Base-by-base conservation (phyloP, 176 grass and related monocot genomes). In the Aegilops speltoides region DNA sequence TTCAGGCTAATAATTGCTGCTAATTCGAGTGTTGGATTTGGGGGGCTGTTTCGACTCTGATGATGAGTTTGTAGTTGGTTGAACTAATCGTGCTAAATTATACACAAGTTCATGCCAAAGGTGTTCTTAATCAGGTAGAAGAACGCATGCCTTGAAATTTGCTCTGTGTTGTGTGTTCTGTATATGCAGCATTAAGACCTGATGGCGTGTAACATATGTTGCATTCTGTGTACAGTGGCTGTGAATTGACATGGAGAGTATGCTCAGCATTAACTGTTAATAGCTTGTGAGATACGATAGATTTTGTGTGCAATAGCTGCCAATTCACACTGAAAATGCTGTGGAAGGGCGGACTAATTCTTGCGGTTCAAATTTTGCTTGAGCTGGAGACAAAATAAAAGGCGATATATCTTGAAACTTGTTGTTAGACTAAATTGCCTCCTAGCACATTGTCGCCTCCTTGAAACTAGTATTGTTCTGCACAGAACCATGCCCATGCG, bases 301-400 rank as follows among this genome's bases (percentile, higher is more conserved):
- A 46, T 79, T n/a, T 40, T 86, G 31, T 17, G 40, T 17, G n/a
- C 40, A 38, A 57, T 40, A 79, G 8, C 25, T 79, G 24, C 19
- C n/a, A 87, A 79, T 57, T 74, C 20, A 74, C 46, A 87, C 31
- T 10, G 5, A 28, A 70, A 88, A 34, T 34, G 22, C 43, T 46
- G 45, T 76, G 48, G 4, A 80, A 80, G 76, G 0, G 0, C 1
- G 0, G 36, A 7, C 2, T 38, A 37, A 6, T 45, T 81, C 14
- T 60, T 46, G 43, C 12, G 3, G 43, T 68, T 67, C 60, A 68
- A 64, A 72, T 83, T 3, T 69, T 22, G 4, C 28, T 69, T 69
- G 61, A 78, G 25, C 64, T 84, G 28, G 56, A 52, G n/a, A 1
- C 28, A 48, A 40, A 16, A 17, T 52, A 2, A 33, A 77, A 54